Evolutionary conservation across 164 flowering plant species (phyloP).

Genomic region (Berberis thunbergii): DNA sequence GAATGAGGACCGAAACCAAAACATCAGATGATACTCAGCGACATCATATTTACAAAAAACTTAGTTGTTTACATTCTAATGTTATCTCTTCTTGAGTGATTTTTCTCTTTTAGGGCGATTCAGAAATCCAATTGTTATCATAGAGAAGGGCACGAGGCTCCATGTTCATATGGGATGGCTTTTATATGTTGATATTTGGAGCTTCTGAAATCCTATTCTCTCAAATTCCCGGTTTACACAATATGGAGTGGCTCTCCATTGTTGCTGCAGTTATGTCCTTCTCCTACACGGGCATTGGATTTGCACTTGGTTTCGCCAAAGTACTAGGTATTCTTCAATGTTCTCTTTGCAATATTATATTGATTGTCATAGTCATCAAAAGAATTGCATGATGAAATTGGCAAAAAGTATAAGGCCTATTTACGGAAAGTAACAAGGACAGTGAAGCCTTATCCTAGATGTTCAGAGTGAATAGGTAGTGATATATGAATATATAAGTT

Average conservation of each 20-base stretch:
- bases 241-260: slow-evolving; percentile 53
- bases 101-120: slow-evolving; percentile 47
- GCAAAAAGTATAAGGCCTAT: too few species aligned
- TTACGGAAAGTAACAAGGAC: too few species aligned
- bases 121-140: slow-evolving; percentile 67
- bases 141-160: slow-evolving; percentile 45
- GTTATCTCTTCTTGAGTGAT: too few species aligned
- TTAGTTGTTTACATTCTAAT: neutral
- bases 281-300: slow-evolving; percentile 46
- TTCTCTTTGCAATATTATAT: neutral
- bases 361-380: neutral
- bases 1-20: neutral
- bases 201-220: slow-evolving; percentile 47
- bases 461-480: too few species aligned
- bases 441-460: too few species aligned
- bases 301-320: slow-evolving; percentile 50
- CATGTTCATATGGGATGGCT: slow-evolving; percentile 35
- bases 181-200: slow-evolving; percentile 66
- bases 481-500: neutral
- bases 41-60: too few species aligned
- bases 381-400: too few species aligned
- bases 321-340: slow-evolving; percentile 35
- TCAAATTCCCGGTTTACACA: slow-evolving; percentile 64
- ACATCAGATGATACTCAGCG: too few species aligned
- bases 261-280: slow-evolving; percentile 42